Base-by-base conservation (phyloP, 495 filamentous ascomycete genomes). In the Astrothelium subdiscretum region DNA sequence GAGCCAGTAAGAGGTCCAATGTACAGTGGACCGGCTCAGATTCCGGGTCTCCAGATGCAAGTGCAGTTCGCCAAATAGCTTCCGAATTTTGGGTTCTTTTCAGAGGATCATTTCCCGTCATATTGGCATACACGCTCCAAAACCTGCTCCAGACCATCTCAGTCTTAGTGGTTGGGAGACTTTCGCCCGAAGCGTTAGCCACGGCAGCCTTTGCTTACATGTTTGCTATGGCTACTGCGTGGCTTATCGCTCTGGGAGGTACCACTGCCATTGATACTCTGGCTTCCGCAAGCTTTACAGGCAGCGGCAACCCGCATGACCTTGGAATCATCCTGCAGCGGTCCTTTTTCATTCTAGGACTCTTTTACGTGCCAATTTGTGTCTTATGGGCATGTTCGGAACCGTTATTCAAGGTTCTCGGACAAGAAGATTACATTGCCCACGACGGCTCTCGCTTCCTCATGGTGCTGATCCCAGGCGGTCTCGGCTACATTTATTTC, bases 151-250 rank as follows among this genome's bases (percentile, higher is more conserved):
- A 96, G 72, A 95, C 91, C 0, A 71, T 88, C 22, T 94, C 91
- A 0, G 88, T 96, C 4, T 74, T 96, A 32, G 86, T 96, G 18
- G 89, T 90, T 22, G 92, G 92, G 24, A 84, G 90, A 11, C 77
- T 89, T 10, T 90, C 87, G 1, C 88, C 92, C 0, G 85, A 92
- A 71, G 84, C 90, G 22, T 77, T 97, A 10, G 87, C 91, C 1
- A 88, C 88, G 0, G 87, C 88, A 5, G 91, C 92, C 10, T 96
- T 96, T 73, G 87, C 87, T 0, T 90, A 92, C 74, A 92, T 96
- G 92, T 97, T 96, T 65, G 92, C 92, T 43, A 89, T 91, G 86
- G 84, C 89, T 12, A 92, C 89, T 1, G 92, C 81, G 1, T 96
- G 92, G 92, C 79, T 97, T 59, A 88, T 97, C 68, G 92, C 86